Base-by-base conservation (phyloP, 345 rosid genomes). In the Pistacia atlantica region DNA sequence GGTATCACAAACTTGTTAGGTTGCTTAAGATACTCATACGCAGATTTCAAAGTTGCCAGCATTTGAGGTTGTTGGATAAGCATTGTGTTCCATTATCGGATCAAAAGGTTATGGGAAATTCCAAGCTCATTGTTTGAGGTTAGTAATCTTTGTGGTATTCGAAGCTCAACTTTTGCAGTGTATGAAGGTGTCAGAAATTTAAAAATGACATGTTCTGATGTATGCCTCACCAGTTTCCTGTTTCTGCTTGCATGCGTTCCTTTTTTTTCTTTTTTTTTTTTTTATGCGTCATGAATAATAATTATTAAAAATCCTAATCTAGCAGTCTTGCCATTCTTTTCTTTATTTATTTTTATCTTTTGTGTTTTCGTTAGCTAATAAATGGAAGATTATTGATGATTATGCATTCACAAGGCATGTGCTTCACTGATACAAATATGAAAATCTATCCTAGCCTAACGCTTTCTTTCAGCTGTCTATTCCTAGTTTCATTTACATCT, bases 1-100 rank as follows among this genome's bases (percentile, higher is more conserved):
- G 98, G 88, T 91, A 83, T 57, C 97, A 87, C 77, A 86, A 82
- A 14, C 82, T 90, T 80, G 75, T 78, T 65, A 86, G 87, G 80
- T 79, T 84, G 80, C 33, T 92, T 35, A 90, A 83, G 90, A 64
- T 55, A 75, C 88, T 94, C 31, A 83, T 94, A 64, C 86, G 79
- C 49, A 87, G 89, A 83, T 65, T 84, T 60, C 78, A 61, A 54
- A 60, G 80, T 42, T 89, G 93, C 83, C 89, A 88, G 37, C 79
- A 88, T 79, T 60, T 71, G 71, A 85, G 76, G 59, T 84, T 95
- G 74, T 83, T 93, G 84, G 87, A 91, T 65, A 91, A 87, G 84
- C 89, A 91, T 66, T 95, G 97, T 71, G 72, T 80, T 81, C 75
- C 86, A 46, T 67, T 80, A 37, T 73, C 35, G 17, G 60, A 71